phyloP scores from a whole-genome alignment of 1,284 basidiomycete species.

The Cerioporus squamosus region DNA sequence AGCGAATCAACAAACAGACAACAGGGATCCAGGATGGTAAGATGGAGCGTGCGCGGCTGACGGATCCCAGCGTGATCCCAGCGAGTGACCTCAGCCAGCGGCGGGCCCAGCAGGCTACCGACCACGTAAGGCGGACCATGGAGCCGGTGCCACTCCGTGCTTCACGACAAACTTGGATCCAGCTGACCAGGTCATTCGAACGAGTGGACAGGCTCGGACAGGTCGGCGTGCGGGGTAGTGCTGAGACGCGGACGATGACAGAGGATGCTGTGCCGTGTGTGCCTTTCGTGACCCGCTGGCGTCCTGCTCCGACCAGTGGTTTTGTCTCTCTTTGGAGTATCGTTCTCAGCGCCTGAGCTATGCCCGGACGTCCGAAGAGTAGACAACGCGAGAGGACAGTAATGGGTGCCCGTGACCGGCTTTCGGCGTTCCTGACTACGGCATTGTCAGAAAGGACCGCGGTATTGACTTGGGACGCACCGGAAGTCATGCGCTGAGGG shows the following conservation, averaged over 20 bases:
- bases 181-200: slow-evolving; percentile 18
- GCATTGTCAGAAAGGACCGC: neutral
- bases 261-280: slow-evolving; percentile 11
- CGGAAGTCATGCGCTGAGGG: neutral
- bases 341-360: slow-evolving; percentile 11
- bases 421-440: neutral
- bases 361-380: slow-evolving; percentile 15
- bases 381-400: neutral
- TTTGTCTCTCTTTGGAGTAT: slow-evolving; percentile 3
- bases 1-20: slow-evolving; percentile 4
- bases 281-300: slow-evolving; percentile 5
- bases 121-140: slow-evolving; percentile 16
- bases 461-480: neutral
- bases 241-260: slow-evolving; percentile 4
- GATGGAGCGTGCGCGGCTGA: slow-evolving; percentile 1
- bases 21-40: slow-evolving; percentile 1
- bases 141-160: slow-evolving; percentile 10
- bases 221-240: slow-evolving; percentile 14
- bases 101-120: neutral
- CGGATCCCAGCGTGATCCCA: neutral
- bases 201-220: slow-evolving; percentile 1
- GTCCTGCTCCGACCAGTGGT: neutral
- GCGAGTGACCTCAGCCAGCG: slow-evolving; percentile 3
- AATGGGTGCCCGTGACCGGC: slow-evolving; percentile 16
- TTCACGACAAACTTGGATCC: slow-evolving; percentile 1